These are phyloP conservation scores for Arthrobotrys conoides DNA, from an alignment of 2,329 filamentous ascomycete genomes.

Conservation along the genomic window DNA sequence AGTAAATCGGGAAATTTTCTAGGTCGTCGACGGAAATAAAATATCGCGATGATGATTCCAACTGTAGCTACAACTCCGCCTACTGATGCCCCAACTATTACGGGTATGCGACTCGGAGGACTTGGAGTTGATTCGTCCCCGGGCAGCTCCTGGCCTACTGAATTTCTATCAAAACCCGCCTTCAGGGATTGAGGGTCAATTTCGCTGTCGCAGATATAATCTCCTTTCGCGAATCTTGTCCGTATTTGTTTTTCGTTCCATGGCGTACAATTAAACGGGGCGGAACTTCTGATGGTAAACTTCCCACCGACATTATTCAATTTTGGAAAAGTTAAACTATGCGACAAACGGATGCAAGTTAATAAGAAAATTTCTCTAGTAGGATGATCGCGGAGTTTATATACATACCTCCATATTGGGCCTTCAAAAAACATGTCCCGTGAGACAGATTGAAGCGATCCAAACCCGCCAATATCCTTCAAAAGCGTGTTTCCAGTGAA, in stretches of 20 bases:
- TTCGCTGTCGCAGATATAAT: constrained; percentile 25
- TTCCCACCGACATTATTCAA: constrained; percentile 20
- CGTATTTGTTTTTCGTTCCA: constrained; percentile 23
- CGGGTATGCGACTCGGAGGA: not conserved
- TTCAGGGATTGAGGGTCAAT: constrained; percentile 6
- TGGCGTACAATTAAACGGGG: constrained; percentile 25
- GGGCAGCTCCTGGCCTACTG: not conserved
- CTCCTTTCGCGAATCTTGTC: constrained; percentile 24
- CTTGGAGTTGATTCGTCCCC: not conserved
- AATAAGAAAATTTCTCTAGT: no score
- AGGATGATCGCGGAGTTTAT: no score
- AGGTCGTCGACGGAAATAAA: constrained; percentile 29
- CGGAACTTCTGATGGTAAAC: constrained; percentile 24
- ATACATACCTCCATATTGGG: constrained; percentile 27
- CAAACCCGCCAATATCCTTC: constrained; percentile 17
- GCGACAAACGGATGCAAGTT: not conserved
- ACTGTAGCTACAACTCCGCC: constrained; percentile 1
- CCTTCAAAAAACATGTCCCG: constrained; percentile 12
- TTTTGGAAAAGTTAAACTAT: constrained; percentile 15
- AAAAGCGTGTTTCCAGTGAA: constrained; percentile 18
- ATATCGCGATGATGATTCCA: constrained; percentile 5
- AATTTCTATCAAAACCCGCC: not conserved
- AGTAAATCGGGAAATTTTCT: constrained; percentile 35
- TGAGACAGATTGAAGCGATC: constrained; percentile 6
- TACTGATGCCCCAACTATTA: constrained; percentile 31